Evolutionary conservation across 164 flowering plant species (phyloP), one percentile per base, ranked within the genome.

Genomic region (Magnolia kwangsiensis): DNA sequence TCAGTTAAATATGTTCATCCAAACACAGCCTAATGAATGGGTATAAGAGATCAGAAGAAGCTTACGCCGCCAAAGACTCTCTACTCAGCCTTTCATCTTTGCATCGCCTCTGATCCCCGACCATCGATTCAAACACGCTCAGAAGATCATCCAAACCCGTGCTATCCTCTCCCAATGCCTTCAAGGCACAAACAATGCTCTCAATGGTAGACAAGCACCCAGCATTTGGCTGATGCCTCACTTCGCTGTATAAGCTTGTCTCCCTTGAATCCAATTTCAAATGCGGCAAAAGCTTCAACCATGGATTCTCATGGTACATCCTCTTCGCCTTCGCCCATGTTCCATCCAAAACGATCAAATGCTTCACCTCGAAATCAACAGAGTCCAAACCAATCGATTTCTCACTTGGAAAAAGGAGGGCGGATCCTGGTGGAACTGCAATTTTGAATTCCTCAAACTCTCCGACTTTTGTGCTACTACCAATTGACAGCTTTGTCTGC

Each of bases 271-370:
- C 91, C 86, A 92, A 82, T 86, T 81, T 91, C 87, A 94, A 69
- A 81, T 91, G 96, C 0, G 97, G 98, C 83, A 94, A 78, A 50
- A 90, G 78, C 82, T 86, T 89, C 87, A 94, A 78, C 97, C 98
- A 94, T 5, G 98, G 97, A 73, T 94, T 94, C 88, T 92, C 97
- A 51, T 76, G 80, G 75, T 91, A 94, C 86, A 94, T 84, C 78
- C 96, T 87, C 80, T 75, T 88, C 23, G 98, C 98, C 81, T 94
- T 92, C 3, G 83, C 79, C 98, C 95, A 94, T n/a, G 97, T 94
- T n/a, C 97, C 98, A 79, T 92, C 97, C 84, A 94, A 80, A 55
- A 92, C 95, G 74, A 94, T 89, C 88, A 92, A 83, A 70, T 91
- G 85, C 83, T 84, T 92, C 84, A 89, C 96, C 69, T 87, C 83